A percentile compares a stretch with the other conserved stretches of the same genome.
Evolutionary conservation across 306 rosid species (phyloP).

Genomic region (Casuarina cunninghamiana): DNA sequence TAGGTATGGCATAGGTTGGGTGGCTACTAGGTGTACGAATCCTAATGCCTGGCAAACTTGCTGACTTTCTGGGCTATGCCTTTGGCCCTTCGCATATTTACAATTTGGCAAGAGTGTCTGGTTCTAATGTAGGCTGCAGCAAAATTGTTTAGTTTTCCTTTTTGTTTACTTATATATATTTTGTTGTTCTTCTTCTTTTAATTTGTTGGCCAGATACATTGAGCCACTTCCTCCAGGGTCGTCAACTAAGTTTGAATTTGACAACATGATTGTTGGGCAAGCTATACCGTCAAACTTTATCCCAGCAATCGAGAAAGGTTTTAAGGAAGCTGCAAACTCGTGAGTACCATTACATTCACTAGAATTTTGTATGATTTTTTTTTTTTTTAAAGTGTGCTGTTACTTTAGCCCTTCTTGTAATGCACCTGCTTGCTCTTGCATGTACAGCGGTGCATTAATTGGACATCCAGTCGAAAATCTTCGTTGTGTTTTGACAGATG

Average conservation of each 20-base stretch:
- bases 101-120: neutral
- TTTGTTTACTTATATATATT: neutral
- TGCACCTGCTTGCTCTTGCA: conserved; percentile 22
- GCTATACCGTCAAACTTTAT: conserved; percentile 91
- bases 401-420: neutral
- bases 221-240: conserved; percentile 90
- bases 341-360: conserved; percentile 37
- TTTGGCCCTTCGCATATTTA: neutral
- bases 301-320: conserved; percentile 97
- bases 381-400: neutral
- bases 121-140: neutral
- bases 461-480: conserved; percentile 98
- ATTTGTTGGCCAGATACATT: conserved; percentile 61
- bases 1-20: neutral
- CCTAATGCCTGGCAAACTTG: neutral
- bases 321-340: conserved; percentile 97
- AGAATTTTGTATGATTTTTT: neutral
- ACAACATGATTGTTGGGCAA: conserved; percentile 91
- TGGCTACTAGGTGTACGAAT: neutral
- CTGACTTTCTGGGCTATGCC: neutral
- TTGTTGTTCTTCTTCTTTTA: neutral
- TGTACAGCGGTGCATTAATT: conserved; percentile 83
- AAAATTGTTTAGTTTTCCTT: neutral
- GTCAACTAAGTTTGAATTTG: conserved; percentile 84
- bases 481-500: conserved; percentile 81